Evolutionary conservation across 495 filamentous ascomycete genomes (phyloP).

Genomic region (Chaetomium tenue): DNA sequence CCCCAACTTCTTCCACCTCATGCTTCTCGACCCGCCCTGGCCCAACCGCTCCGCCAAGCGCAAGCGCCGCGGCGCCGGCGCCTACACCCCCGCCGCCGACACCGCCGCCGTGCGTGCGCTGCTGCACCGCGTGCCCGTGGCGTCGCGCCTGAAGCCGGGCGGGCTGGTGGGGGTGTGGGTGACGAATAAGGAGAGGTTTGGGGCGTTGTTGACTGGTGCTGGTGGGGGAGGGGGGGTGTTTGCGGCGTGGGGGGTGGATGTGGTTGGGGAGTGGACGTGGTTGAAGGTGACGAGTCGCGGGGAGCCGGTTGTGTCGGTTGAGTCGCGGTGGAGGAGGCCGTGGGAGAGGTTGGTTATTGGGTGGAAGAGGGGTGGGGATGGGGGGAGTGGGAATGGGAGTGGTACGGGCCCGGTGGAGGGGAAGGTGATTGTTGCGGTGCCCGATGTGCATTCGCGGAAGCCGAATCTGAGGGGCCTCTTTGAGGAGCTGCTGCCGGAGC

Average conservation of each 20-base stretch:
- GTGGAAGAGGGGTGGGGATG: constrained; percentile 35
- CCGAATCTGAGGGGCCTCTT: constrained; percentile 56
- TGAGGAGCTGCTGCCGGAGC: constrained; percentile 41
- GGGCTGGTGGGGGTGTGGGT: constrained; percentile 79
- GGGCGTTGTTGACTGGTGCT: constrained; percentile 55
- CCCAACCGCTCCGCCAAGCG: constrained; percentile 82
- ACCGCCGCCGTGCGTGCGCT: constrained; percentile 42
- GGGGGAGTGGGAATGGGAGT: neutral
- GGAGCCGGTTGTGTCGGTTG: constrained; percentile 65
- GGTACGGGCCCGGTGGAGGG: constrained; percentile 5
- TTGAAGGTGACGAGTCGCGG: constrained; percentile 74
- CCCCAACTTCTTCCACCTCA: constrained; percentile 71
- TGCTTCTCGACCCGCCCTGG: constrained; percentile 93
- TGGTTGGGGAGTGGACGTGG: constrained; percentile 88
- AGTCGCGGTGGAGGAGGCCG: constrained; percentile 73
- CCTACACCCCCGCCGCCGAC: constrained; percentile 57
- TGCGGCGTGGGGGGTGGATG: constrained; percentile 58
- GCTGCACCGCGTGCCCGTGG: constrained; percentile 53
- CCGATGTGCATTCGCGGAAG: constrained; percentile 90
- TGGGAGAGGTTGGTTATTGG: constrained; percentile 83
- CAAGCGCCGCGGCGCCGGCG: constrained; percentile 38
- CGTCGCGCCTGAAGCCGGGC: constrained; percentile 52
- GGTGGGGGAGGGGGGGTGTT: constrained; percentile 44
- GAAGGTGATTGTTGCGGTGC: constrained; percentile 70
- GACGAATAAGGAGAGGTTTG: constrained; percentile 69